Conservation (phyloP, 495 filamentous ascomycete species). For the Baudoinia panamericana region DNA sequence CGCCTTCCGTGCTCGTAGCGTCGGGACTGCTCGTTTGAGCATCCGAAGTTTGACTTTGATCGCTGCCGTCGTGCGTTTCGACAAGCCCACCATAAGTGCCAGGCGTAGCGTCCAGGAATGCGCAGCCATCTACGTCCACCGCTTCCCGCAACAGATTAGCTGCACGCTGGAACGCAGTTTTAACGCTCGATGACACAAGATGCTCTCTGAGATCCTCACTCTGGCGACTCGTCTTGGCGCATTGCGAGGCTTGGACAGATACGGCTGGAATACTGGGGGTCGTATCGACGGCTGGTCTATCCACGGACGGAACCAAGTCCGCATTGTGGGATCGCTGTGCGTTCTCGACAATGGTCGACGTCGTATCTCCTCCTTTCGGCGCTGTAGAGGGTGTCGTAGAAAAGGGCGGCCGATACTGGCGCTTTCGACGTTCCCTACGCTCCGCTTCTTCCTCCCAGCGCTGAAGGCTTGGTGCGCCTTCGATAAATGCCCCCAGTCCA, state of each 20-base stretch:
- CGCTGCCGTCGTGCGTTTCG: not conserved
- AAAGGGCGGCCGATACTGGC: too few species aligned
- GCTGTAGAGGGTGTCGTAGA: too few species aligned
- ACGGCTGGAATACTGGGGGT: not conserved
- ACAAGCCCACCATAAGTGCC: slow-evolving; percentile 9
- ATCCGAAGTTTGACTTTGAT: slow-evolving; percentile 3
- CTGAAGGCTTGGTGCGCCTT: slow-evolving; percentile 4
- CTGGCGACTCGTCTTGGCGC: not conserved
- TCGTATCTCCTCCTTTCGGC: too few species aligned
- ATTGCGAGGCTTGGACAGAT: not conserved
- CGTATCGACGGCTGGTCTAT: not conserved
- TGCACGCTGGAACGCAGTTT: slow-evolving; percentile 8
- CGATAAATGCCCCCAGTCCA: slow-evolving; percentile 13
- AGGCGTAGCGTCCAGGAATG: slow-evolving; percentile 10
- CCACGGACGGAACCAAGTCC: not conserved
- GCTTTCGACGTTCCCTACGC: slow-evolving; percentile 1
- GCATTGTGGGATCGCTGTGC: too few species aligned
- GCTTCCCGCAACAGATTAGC: slow-evolving; percentile 5
- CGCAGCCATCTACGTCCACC: slow-evolving; percentile 7
- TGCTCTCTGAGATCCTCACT: slow-evolving; percentile 6
- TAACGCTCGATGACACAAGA: slow-evolving; percentile 4
- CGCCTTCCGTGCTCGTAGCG: not conserved
- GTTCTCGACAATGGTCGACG: too few species aligned
- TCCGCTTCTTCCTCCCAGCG: slow-evolving; percentile 2
- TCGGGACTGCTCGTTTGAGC: slow-evolving; percentile 2